Evolutionary conservation across 768 basidiomycete genomes (phyloP), one percentile per base, ranked within the genome.

Genomic region (Exidia glandulosa): DNA sequence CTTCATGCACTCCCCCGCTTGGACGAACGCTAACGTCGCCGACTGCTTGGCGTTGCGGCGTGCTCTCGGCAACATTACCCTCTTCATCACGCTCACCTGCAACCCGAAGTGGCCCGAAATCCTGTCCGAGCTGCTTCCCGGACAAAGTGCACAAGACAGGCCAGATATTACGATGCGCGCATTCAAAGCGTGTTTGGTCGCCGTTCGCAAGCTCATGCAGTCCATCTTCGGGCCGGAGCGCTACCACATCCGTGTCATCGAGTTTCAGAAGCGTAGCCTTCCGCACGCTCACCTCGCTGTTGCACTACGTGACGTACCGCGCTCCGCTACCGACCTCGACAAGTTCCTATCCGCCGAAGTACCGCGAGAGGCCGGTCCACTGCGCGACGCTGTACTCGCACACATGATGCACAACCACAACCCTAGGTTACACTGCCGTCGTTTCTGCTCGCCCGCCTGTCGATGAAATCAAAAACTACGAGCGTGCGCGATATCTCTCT

Each of bases 401-500:
- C 9, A 37, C 36, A 37, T 37, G 36, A 37, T 37, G 9, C 36
- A 37, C 36, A 10, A 9, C 10, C 36, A 37, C 36, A 19, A 37
- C 19, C 10, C 36, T 10, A 37, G 36, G 10, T 19, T 9, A 10
- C 36, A 37, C 9, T 37, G 9, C 36, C 19, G 10, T 9, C 36
- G 36, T 19, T 37, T 9, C 19, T 9, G 36, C 36, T 37, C 10
- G 36, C 36, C 36, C 36, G 19, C 9, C 9, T 9, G 36, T 73
- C 10, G 67, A 75, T 57, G 73, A 76, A 55, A 73, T 77, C 41
- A 65, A 69, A 27, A 71, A 76, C 9, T 75, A 63, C 29, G 69
- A 68, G 69, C 66, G 69, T 25, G 74, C 60, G 0, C 63, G 70
- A 0, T 76, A 75, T 60, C 65, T 75, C 0, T 72, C 72, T 7